Percentiles rank a stretch among this genome's conserved stretches.
phyloP scores from a whole-genome alignment of 257 asterid species.

The Knoxia roxburghii region DNA sequence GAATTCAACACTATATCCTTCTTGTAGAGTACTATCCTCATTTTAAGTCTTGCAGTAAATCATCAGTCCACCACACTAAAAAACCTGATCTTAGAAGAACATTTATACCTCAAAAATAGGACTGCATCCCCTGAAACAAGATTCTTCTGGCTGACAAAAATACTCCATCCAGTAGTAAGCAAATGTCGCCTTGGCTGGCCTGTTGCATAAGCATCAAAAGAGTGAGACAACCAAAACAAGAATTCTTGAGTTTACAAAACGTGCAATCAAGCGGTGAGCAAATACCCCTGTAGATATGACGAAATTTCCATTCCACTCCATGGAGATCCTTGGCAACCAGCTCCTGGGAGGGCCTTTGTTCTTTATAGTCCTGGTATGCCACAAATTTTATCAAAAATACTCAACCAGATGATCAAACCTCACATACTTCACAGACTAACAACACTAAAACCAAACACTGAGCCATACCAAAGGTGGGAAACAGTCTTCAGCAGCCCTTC shows the following conservation, averaged over 20 bases:
- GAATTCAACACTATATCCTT: background rate
- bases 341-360: slow-evolving; percentile 96
- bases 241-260: background rate
- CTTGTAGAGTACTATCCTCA: background rate
- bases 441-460: slow-evolving; percentile 7
- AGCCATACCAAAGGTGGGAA: slow-evolving; percentile 88
- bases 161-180: slow-evolving; percentile 98
- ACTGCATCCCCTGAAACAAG: slow-evolving; percentile 92
- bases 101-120: slow-evolving; percentile 72
- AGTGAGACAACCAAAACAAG: slow-evolving; percentile 6
- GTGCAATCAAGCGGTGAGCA: background rate
- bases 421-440: slow-evolving; percentile 8
- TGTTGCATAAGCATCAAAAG: slow-evolving; percentile 32
- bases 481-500: slow-evolving; percentile 99
- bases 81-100: slow-evolving; percentile 5
- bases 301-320: slow-evolving; percentile 94
- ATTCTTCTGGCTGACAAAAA: slow-evolving; percentile 86
- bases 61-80: slow-evolving; percentile 6
- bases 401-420: background rate
- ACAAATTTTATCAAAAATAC: slow-evolving; percentile 14
- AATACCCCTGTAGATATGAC: slow-evolving; percentile 94
- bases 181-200: slow-evolving; percentile 99
- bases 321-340: slow-evolving; percentile 87
- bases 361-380: slow-evolving; percentile 65
- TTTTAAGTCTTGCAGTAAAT: background rate